Evolutionary conservation across 352 stramenopile genomes (phyloP).

Genomic region (Phytophthora pini): DNA sequence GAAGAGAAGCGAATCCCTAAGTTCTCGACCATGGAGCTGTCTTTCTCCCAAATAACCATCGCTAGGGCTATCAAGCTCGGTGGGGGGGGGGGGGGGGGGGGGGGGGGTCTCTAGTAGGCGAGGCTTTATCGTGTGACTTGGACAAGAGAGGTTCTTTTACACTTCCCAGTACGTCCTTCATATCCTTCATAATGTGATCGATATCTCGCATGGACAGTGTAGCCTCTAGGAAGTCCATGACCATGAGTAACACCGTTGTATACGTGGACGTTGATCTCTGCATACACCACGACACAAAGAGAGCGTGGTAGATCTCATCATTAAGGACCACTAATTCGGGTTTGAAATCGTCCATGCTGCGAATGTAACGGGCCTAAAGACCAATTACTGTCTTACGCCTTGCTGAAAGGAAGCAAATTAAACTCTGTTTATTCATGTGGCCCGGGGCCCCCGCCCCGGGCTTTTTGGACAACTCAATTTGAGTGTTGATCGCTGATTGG

Average conservation of each 20-base stretch:
- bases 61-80: constrained; percentile 12
- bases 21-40: constrained; percentile 2
- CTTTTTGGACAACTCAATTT: no score
- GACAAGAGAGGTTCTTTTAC: constrained; percentile 2
- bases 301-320: constrained; percentile 30
- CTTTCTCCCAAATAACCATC: constrained; percentile 25
- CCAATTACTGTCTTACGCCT: no score
- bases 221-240: constrained; percentile 25
- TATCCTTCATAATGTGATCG: neutral
- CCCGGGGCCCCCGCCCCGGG: no score
- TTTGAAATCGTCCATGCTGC: constrained; percentile 30
- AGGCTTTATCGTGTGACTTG: neutral
- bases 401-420: no score
- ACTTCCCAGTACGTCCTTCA: neutral
- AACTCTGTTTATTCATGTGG: no score
- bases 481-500: no score
- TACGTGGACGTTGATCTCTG: constrained; percentile 23
- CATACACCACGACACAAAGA: constrained; percentile 40
- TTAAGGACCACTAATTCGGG: constrained; percentile 39
- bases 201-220: constrained; percentile 15
- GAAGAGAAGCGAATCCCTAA: constrained; percentile 3
- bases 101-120: neutral
- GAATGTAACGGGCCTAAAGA: no score
- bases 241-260: constrained; percentile 29
- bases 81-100: no score